Base-by-base conservation (phyloP, 345 rosid genomes). In the Arabis alpina region DNA sequence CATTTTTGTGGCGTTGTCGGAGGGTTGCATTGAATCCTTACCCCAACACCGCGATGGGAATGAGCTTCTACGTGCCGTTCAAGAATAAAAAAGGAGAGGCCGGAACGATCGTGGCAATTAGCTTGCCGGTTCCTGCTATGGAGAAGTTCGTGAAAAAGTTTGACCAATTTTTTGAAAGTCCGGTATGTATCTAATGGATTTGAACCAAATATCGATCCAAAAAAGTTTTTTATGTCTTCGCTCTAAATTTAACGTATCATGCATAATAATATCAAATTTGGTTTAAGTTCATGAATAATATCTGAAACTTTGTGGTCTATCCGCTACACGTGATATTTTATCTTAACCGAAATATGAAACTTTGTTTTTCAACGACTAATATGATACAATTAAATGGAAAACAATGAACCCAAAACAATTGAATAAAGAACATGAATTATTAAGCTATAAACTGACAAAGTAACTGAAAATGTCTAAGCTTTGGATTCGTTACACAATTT, bases 21-120 rank as follows among this genome's bases (percentile, higher is more conserved):
- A n/a, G n/a, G n/a, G n/a, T n/a, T n/a, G n/a, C n/a, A n/a, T n/a
- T n/a, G n/a, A n/a, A n/a, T n/a, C n/a, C n/a, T n/a, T n/a, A n/a
- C n/a, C n/a, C n/a, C n/a, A n/a, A n/a, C n/a, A 60, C 75, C 0
- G 85, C 85, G 0, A 76, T 81, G 0, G 86, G 82, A 19, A 80
- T 80, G 42, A 80, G 85, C 47, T 80, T 82, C 48, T 79, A 61
- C 54, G 60, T 82, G 13, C 80, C 85, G 12, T 72, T 75, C 23
- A 61, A 47, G 65, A 81, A 78, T 34, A 71, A 44, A 15, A 45
- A 82, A 13, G 90, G 83, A 25, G 84, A 74, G 58, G 42, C 40
- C 0, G 90, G 81, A 16, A 61, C 50, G 13, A 61, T 50, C 23
- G 71, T 65, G 41, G 61, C 75, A 0, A 39, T 77, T 68, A 61